Percentiles rank a stretch among this genome's conserved stretches.
These are phyloP conservation scores for Acanthamoeba triangularis DNA, from an alignment of 208 protist species.

Conservation along the genomic window DNA sequence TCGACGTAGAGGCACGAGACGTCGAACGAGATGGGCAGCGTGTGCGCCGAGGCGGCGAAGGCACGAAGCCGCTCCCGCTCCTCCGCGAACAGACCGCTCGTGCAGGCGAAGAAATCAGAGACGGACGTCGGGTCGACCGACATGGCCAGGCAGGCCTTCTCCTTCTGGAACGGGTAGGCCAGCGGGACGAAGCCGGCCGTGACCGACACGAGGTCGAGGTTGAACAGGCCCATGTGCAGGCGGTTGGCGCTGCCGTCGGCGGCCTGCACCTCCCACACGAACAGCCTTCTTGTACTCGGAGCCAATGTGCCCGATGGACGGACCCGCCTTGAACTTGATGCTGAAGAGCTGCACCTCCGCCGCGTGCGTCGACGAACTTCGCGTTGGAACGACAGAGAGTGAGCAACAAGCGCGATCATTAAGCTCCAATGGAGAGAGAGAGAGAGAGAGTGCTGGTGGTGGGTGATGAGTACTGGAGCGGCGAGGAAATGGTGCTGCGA, in stretches of 20 bases:
- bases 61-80: not conserved
- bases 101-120: not conserved
- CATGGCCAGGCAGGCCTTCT: not conserved
- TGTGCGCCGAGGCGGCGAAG: not conserved
- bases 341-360: conserved; percentile 8
- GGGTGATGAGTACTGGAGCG: not conserved
- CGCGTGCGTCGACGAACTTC: not conserved
- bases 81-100: not conserved
- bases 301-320: not conserved
- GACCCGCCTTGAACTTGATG: not conserved
- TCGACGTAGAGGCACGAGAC: not conserved
- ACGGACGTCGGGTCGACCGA: not conserved
- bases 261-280: conserved; percentile 16
- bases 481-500: conserved; percentile 1
- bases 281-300: conserved; percentile 26
- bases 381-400: not conserved
- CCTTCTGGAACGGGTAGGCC: conserved; percentile 11
- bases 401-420: not conserved
- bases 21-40: conserved; percentile 3
- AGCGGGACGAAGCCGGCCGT: not conserved
- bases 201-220: not conserved
- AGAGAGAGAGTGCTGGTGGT: not conserved
- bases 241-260: not conserved
- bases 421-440: not conserved
- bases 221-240: conserved; percentile 3